Base-by-base conservation (phyloP, 805 yeast species). In the Cyberlindnera japonica region DNA sequence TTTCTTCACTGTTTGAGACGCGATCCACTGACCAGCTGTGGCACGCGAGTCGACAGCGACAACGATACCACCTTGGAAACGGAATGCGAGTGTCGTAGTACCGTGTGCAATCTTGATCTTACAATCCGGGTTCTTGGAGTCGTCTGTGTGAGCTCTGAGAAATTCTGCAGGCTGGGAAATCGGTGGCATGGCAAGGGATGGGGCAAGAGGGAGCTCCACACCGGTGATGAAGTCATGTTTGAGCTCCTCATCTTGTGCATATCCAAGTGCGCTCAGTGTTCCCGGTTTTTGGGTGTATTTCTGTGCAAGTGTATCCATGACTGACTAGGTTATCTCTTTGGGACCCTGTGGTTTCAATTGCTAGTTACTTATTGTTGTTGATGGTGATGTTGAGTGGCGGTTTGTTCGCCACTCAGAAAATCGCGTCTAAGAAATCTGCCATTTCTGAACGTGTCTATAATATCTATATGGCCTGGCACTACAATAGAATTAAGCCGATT, bases 1-100 rank as follows among this genome's bases (percentile, higher is more conserved):
- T 66, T 93, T 93, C 67, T 91, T 91, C 49, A 93, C 99, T 3
- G 97, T 89, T 63, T 90, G 97, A 13, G 97, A 89, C 16, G 97
- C 98, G 55, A 93, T 83, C 97, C 97, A 91, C 57, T 84, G 81
- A 33, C 99, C 99, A 3, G 95, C 96, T 8, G 98, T 85, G 44
- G 99, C 99, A 65, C 99, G 80, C 31, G 97, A 89, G 68, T 93
- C 99, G 10, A 93, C 99, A 0, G 98, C 98, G 38, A 93, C 97
- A 28, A 83, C 71, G 51, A 93, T 90, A 18, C 99, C 99, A 20
- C 91, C 96, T 67, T 91, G 80, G 66, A 90, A 93, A 64, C 97
- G 75, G 70, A 93, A 93, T 9, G 98, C 96, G 55, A 93, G 72
- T 12, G 99, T 93, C 6, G 99, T 93, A n/a, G 99, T 93, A 63